Base-by-base conservation (phyloP, 441 rosid genomes). In the Jatropha multifida region DNA sequence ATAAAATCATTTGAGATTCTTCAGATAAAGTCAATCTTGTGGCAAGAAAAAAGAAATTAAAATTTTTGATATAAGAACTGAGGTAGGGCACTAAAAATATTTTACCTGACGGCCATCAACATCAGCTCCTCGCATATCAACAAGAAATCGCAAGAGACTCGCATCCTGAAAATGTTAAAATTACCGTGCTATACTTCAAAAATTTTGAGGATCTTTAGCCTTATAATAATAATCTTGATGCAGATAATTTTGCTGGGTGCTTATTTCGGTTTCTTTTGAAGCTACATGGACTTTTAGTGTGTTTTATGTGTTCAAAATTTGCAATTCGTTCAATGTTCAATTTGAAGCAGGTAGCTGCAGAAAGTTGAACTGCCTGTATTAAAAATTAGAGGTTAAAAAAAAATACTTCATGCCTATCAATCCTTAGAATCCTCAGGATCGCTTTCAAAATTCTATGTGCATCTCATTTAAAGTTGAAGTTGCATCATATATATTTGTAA, bases 41-140 rank as follows among this genome's bases (percentile, higher is more conserved):
- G 55, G 76, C 72, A 14, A 32, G 66, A 54, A 23, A 17, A 37
- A 18, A 10, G 40, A 38, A 9, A 68, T 15, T 8, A 6, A 67
- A 44, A 15, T 42, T 23, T 46, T 52, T 52, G 20, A 52, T 52
- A 14, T 52, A 14, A 14, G 5, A 14, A 72, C 9, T 20, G 70
- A 64, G 58, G 60, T 46, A 23, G 64, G 18, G 15, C 44, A 55
- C 26, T 2, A 54, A 13, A 54, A 62, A 82, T 78, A 71, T 71
- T 81, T 84, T 74, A 85, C 99, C 97, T 91, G 99, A 68, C 86
- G 67, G 74, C 88, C 97, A 81, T 94, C 94, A 49, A 85, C 97
- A 83, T 94, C 99, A 74, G 74, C 95, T 83, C 94, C 98, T 1
- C 98, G 88, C 98, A 94, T 91, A 78, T 94, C 99, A 26, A 94